Base-by-base conservation (phyloP, 1,139 yeast species). In the Taphrina sp. region DNA sequence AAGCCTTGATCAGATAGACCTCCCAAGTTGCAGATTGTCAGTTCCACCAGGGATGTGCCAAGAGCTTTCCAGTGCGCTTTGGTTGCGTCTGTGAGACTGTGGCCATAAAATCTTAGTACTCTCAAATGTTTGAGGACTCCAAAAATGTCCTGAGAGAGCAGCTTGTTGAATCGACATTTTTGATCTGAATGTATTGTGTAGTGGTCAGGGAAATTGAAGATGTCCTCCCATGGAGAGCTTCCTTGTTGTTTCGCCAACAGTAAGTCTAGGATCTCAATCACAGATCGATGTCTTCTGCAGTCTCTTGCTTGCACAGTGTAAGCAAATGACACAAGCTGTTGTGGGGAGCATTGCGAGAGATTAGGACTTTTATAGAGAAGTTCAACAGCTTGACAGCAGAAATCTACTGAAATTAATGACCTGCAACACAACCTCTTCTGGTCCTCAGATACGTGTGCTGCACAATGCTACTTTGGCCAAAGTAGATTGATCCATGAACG, bases 11-110 rank as follows among this genome's bases (percentile, higher is more conserved):
- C 47, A 10, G 47, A 29, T 19, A 43, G 28, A 17, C 38, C 16
- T 12, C 47, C 47, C 7, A 43, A 28, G 20, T 43, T 29, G 28
- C 31, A 43, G 3, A 43, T 43, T 29, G 20, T 43, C 26, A 43
- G 38, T 22, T 43, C 47, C 4, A 43, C 47, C 38, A 43, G 16
- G n/a, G 28, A 20, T 8, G 29, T 16, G 38, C 47, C 17, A 5
- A 43, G 28, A 17, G 47, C 29, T 3, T 28, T 23, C 45, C 45
- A 41, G 19, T 41, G 45, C 12, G 45, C 47, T 14, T 20, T 43
- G 19, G 22, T 17, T 26, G 38, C 14, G 19, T 31, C 47, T 19
- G 37, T 43, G 8, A 43, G 26, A 8, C 37, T 26, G 16, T 43
- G 37, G 10, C 47, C 47, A 43, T 43, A 43, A 7, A 43, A 19